Conservation (phyloP, 2,329 filamentous ascomycete genomes). For the Calonectria honghensis region DNA sequence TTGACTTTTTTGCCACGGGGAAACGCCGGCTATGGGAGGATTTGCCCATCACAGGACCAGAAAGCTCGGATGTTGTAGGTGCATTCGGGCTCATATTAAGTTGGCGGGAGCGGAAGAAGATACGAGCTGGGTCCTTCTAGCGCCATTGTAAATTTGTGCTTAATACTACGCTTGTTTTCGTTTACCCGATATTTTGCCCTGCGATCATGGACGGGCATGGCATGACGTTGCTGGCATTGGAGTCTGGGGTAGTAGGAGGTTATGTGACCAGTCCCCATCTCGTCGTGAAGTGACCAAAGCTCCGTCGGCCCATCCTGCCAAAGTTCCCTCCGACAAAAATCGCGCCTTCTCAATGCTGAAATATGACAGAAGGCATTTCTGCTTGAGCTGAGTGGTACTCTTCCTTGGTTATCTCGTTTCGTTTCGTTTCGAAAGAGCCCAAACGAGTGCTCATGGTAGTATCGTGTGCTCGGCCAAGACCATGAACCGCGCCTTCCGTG, state of each 20-base stretch:
- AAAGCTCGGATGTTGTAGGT: conserved; percentile 13
- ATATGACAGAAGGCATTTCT: neutral
- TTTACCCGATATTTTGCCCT: conserved; percentile 15
- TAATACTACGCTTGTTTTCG: conserved; percentile 22
- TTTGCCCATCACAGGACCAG: conserved; percentile 2
- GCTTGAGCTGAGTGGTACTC: neutral
- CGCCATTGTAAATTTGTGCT: conserved; percentile 5
- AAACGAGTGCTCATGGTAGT: neutral
- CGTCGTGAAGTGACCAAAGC: neutral
- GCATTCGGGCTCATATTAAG: neutral
- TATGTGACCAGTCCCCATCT: neutral
- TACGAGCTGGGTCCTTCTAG: conserved; percentile 3
- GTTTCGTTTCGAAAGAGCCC: neutral
- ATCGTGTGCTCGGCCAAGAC: neutral
- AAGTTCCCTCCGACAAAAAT: neutral
- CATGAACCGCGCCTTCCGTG: neutral
- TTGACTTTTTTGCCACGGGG: conserved; percentile 18
- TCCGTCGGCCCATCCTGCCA: neutral
- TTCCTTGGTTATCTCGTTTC: neutral
- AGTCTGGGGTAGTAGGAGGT: no score
- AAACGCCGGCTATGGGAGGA: conserved; percentile 6
- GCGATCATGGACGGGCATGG: neutral
- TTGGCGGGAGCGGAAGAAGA: neutral
- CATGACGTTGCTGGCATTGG: neutral
- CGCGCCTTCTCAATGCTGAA: neutral